Evolutionary conservation across 306 rosid species (phyloP).

Genomic region (Rubus idaeus): DNA sequence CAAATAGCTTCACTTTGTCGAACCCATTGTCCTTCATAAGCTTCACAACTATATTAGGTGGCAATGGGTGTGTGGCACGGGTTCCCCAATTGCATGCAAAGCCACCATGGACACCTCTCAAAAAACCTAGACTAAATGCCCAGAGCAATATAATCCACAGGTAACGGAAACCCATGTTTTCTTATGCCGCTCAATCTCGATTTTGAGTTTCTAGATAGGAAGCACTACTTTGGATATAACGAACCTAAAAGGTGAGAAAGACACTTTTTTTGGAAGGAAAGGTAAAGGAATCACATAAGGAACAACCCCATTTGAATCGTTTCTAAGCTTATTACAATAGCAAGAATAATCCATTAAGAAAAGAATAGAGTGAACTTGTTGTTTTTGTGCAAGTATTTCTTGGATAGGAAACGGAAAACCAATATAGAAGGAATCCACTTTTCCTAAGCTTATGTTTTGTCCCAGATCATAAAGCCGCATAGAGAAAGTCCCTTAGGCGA

Average conservation of each 20-base stretch:
- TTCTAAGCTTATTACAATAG: conserved; percentile 16
- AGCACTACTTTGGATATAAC: conserved; percentile 18
- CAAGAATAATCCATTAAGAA: conserved; percentile 46
- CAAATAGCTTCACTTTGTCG: conserved; percentile 79
- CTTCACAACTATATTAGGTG: conserved; percentile 56
- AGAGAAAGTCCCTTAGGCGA: not conserved
- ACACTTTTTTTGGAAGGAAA: conserved; percentile 60
- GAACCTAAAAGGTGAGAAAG: conserved; percentile 9
- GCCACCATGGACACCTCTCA: conserved; percentile 54
- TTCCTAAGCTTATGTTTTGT: not conserved
- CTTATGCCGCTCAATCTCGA: conserved; percentile 4
- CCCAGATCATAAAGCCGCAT: not conserved
- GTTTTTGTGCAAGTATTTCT: conserved; percentile 21
- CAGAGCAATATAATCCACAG: conserved; percentile 45
- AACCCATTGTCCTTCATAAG: conserved; percentile 87
- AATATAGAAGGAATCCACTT: not conserved
- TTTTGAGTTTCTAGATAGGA: conserved; percentile 17
- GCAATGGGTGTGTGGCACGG: conserved; percentile 67
- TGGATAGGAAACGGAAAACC: conserved; percentile 15
- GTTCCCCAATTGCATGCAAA: conserved; percentile 89
- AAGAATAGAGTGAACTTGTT: conserved; percentile 51
- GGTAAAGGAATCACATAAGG: conserved; percentile 56
- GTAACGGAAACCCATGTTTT: conserved; percentile 47
- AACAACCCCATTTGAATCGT: conserved; percentile 32
- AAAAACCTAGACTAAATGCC: conserved; percentile 40